Conservation (phyloP, 2,329 filamentous ascomycete species). For the Aspergillus ustus region DNA sequence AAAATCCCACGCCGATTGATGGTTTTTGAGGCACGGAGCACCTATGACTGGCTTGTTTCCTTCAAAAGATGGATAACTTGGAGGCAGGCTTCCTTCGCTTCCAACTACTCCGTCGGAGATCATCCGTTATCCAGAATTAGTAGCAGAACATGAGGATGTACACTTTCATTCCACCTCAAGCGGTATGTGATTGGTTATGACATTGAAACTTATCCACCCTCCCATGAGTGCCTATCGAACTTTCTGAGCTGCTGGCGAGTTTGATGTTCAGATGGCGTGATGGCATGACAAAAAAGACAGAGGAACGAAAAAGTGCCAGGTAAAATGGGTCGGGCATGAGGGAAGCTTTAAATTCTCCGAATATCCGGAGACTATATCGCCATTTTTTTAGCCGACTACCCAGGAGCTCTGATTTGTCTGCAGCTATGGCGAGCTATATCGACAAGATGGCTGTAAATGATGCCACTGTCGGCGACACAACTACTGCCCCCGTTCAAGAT, state of each 20-base stretch:
- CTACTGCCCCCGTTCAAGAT: constrained; percentile 10
- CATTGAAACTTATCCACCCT: constrained; percentile 5
- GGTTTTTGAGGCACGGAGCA: not conserved
- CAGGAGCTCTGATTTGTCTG: constrained; percentile 2
- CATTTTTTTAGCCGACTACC: constrained; percentile 1
- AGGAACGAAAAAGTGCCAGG: not conserved
- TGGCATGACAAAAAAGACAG: constrained; percentile 6
- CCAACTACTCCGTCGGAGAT: not conserved
- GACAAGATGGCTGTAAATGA: constrained; percentile 25
- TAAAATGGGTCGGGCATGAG: not conserved
- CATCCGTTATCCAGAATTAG: not conserved
- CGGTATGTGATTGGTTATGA: constrained; percentile 1
- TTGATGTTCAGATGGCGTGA: constrained; percentile 24
- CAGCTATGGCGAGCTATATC: constrained; percentile 7
- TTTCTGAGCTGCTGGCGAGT: constrained; percentile 3
- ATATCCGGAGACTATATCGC: not conserved
- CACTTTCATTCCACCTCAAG: not conserved
- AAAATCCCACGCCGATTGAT: not conserved
- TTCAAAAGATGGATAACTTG: not conserved
- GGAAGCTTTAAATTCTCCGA: constrained; percentile 11
- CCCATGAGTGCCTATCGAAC: not conserved
- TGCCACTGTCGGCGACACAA: constrained; percentile 14
- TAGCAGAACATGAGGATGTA: not conserved
- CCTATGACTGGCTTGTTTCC: not conserved
- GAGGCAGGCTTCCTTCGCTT: not conserved